phyloP scores from a whole-genome alignment of 2,329 filamentous ascomycete genomes.

The Arachnopeziza araneosa region DNA sequence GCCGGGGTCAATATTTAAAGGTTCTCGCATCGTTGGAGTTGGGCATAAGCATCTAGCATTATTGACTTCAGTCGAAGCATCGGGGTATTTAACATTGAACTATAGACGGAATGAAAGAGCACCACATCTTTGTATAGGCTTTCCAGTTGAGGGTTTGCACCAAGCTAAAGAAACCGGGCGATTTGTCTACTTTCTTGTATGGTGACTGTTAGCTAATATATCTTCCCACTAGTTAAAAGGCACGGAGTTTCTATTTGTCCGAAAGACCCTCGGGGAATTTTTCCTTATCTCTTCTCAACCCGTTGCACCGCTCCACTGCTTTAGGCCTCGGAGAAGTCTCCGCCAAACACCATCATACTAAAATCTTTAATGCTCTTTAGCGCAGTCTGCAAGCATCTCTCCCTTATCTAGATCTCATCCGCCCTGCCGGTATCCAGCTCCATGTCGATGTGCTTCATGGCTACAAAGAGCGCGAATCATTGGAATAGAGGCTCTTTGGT shows the following conservation, averaged over 20 bases:
- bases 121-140: too few relatives aligned
- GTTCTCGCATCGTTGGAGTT: not conserved
- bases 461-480: not conserved
- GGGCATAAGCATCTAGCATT: not conserved
- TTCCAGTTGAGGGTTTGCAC: too few relatives aligned
- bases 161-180: too few relatives aligned
- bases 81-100: not conserved
- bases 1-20: slow-evolving; percentile 32
- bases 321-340: too few relatives aligned
- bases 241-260: too few relatives aligned
- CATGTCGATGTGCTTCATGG: not conserved
- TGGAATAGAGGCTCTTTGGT: not conserved
- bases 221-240: too few relatives aligned
- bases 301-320: too few relatives aligned
- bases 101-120: too few relatives aligned
- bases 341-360: not conserved
- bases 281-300: too few relatives aligned
- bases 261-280: too few relatives aligned
- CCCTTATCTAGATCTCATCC: not conserved
- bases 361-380: not conserved
- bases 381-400: not conserved
- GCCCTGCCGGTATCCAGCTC: not conserved
- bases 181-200: too few relatives aligned
- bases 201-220: too few relatives aligned
- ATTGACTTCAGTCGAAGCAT: not conserved